Base-by-base conservation (phyloP, 1,284 basidiomycete genomes). In the Taiwanofungus camphoratus region DNA sequence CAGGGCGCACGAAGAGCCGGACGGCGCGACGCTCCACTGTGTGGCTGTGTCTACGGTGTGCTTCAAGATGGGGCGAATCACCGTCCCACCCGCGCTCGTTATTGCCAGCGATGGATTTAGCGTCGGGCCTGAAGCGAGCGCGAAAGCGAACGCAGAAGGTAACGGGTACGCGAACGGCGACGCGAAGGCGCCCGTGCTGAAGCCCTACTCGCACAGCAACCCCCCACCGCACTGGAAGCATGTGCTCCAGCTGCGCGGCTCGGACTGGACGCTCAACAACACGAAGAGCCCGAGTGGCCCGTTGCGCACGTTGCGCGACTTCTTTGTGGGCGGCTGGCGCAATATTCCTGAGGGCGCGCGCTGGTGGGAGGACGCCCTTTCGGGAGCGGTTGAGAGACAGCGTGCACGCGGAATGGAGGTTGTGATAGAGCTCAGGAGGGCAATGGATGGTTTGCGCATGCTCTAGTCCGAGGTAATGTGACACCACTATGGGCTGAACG, bases 51-150 rank as follows among this genome's bases (percentile, higher is more conserved):
- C 80, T 29, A 76, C 80, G 49, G 60, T 79, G 41, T 87, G 83
- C 56, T 88, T 82, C 74, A 91, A 91, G 63, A 62, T 76, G 33
- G 83, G 80, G 0, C 72, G 87, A 1, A 77, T 89, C 48, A 90
- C 86, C 9, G 71, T 90, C 40, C 88, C 88, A 3, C 88, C 88
- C 8, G 67, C 65, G 2, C 49, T 86, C 44, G 70, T 74, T 7
- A 57, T 82, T 22, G 79, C 74, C 1, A 53, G 63, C 3, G 76
- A 79, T 43, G 82, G 81, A 0, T 74, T 79, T 54, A 66, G 66
- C 22, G 60, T 42, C 15, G 40, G 40, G 11, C 46, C 46, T 22
- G 12, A 42, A 13, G 41, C 45, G 41, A 44, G 36, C 34, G 46
- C 42, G 4, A n/a, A n/a, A n/a, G n/a, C n/a, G n/a, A n/a, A n/a